Evolutionary conservation across 177 flowering plant species (phyloP), one percentile per base, ranked within the genome.

Genomic region (Vitis hybrid): DNA sequence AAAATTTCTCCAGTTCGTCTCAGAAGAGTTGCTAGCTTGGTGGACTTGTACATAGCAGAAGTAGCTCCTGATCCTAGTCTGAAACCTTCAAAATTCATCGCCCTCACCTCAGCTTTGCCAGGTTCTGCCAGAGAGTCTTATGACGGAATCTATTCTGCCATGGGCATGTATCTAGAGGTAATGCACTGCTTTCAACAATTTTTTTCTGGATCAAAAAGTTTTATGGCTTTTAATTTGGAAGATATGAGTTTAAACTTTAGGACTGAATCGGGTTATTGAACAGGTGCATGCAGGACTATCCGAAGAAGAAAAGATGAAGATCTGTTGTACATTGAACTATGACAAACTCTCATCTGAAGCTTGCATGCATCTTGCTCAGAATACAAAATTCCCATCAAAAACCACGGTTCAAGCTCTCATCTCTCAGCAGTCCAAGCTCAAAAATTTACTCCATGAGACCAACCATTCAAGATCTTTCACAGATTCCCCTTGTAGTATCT

Each of bases 241-340:
- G 45, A 39, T 5, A 39, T 39, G 45, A 0, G 0, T 39, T 6
- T 18, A 8, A 10, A 1, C 15, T 69, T 19, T 74, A 33, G 22
- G 14, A 3, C 13, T 58, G 5, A 65, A 18, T 49, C 12, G 0
- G 64, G 16, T 63, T 2, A n/a, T 56, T 61, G 1, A 39, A 64
- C 70, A 95, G 99, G 92, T 87, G 18, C 98, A 95, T 73, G 7
- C 84, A 13, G 87, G 84, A 71, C 72, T 95, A 76, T 82, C 97
- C 0, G 90, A 84, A 69, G 91, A 90, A 51, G 89, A 93, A 60
- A 86, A 81, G 79, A 69, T 72, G 69, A 86, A 83, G 77, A 70
- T 95, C 13, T 89, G 87, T 64, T 70, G 77, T 69, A 76, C 76
- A 18, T 26, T 95, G 66, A 86, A 89, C 65, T 85, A 84, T 56